Conservation (phyloP, 768 basidiomycete species). For the Suillus subluteus region DNA sequence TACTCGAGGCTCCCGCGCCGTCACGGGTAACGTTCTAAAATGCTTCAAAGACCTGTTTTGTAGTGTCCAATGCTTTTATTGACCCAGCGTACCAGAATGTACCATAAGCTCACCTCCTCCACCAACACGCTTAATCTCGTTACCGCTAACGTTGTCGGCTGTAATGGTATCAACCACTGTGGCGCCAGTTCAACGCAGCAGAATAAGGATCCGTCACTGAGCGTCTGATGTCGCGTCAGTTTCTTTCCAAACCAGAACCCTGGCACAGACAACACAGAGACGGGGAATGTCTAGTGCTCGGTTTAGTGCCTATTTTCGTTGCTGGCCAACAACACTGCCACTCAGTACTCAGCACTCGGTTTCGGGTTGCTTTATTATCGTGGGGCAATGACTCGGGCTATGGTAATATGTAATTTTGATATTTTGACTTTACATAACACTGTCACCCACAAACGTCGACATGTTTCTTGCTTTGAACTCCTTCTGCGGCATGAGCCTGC, state of each 20-base stretch:
- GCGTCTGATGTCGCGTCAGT: background rate
- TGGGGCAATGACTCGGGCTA: background rate
- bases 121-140: background rate
- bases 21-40: background rate
- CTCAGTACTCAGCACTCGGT: background rate
- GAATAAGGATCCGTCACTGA: background rate
- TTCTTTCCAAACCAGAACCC: too few relatives aligned
- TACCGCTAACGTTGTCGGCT: slow-evolving; percentile 6
- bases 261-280: background rate
- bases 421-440: background rate
- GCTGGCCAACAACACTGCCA: slow-evolving; percentile 5
- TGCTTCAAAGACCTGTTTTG: background rate
- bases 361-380: background rate
- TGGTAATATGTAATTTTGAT: background rate
- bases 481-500: background rate
- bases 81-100: background rate
- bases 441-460: background rate
- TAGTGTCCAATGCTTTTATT: background rate
- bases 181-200: slow-evolving; percentile 3
- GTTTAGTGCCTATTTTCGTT: background rate
- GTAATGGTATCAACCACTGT: background rate
- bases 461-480: background rate
- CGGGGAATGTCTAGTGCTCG: background rate
- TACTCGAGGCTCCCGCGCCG: background rate
- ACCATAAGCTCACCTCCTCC: slow-evolving; percentile 1